phyloP scores from a whole-genome alignment of 176 grass and related monocot species.

The Aegilops bicornis region DNA sequence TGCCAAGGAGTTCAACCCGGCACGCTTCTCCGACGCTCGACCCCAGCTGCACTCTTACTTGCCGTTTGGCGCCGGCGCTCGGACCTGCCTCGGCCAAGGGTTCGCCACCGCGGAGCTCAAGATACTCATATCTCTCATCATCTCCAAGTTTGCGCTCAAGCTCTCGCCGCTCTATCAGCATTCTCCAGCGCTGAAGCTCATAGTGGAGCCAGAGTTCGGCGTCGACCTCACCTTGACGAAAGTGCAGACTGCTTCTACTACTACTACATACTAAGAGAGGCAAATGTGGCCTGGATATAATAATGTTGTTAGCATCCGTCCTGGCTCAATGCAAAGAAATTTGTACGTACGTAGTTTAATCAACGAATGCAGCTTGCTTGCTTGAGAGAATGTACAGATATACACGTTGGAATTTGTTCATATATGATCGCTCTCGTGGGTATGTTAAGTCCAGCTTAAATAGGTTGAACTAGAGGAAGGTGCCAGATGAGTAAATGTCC shows the following conservation, averaged over 20 bases:
- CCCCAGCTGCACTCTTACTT: conserved; percentile 69
- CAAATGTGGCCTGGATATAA: background rate
- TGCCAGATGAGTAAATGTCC: conserved; percentile 5
- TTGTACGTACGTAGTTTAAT: background rate
- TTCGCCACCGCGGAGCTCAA: conserved; percentile 94
- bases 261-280: conserved; percentile 4
- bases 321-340: background rate
- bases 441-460: conserved; percentile 18
- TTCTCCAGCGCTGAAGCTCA: conserved; percentile 72
- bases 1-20: conserved; percentile 75
- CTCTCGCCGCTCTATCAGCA: conserved; percentile 60
- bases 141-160: conserved; percentile 69
- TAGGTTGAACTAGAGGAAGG: background rate
- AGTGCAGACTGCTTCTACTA: conserved; percentile 7
- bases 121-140: conserved; percentile 73
- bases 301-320: background rate
- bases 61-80: conserved; percentile 84
- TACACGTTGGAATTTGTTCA: conserved; percentile 14
- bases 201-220: conserved; percentile 84
- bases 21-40: conserved; percentile 67
- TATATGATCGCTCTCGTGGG: background rate
- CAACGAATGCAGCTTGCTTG: background rate
- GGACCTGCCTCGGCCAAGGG: conserved; percentile 92
- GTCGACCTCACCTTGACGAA: conserved; percentile 61
- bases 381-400: conserved; percentile 29